Percentiles rank a stretch among this genome's conserved stretches.
Evolutionary conservation across 2,329 filamentous ascomycete genomes (phyloP).

Genomic region (Neophaeococcomyces mojaviensis): DNA sequence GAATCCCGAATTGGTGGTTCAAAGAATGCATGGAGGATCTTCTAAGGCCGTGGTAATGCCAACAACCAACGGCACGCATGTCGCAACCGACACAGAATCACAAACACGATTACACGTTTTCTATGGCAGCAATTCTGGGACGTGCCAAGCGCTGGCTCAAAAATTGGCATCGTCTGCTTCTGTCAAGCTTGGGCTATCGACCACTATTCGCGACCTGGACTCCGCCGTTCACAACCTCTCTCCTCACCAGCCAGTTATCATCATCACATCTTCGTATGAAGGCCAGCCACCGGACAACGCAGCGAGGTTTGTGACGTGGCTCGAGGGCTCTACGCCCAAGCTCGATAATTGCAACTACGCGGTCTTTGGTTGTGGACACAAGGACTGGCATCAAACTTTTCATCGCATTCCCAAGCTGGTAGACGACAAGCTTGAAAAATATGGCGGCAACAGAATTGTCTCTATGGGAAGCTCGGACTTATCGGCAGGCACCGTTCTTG

Average conservation of each 20-base stretch:
- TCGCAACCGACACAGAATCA: constrained; percentile 30
- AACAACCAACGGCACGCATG: not conserved
- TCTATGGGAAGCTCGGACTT: constrained; percentile 47
- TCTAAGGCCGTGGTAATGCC: not conserved
- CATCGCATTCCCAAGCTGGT: constrained; percentile 60
- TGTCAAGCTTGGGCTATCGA: constrained; percentile 53
- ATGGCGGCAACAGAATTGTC: constrained; percentile 44
- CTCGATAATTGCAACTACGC: constrained; percentile 57
- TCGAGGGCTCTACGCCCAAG: constrained; percentile 48
- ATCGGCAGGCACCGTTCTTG: constrained; percentile 58
- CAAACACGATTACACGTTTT: constrained; percentile 64
- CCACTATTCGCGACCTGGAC: constrained; percentile 53
- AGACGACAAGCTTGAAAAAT: constrained; percentile 45
- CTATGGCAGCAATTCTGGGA: constrained; percentile 68
- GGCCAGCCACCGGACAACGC: constrained; percentile 69
- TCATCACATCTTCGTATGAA: constrained; percentile 67
- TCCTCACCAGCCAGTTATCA: constrained; percentile 53
- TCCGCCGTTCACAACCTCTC: constrained; percentile 54
- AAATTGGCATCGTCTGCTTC: constrained; percentile 53
- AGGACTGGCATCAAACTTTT: constrained; percentile 51
- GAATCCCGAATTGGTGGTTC: constrained; percentile 37
- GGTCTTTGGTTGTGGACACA: constrained; percentile 62
- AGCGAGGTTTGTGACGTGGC: constrained; percentile 59
- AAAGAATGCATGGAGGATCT: constrained; percentile 24
- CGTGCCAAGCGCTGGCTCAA: constrained; percentile 63